Base-by-base conservation (phyloP, 2,329 filamentous ascomycete species). In the Diaporthe vexans region DNA sequence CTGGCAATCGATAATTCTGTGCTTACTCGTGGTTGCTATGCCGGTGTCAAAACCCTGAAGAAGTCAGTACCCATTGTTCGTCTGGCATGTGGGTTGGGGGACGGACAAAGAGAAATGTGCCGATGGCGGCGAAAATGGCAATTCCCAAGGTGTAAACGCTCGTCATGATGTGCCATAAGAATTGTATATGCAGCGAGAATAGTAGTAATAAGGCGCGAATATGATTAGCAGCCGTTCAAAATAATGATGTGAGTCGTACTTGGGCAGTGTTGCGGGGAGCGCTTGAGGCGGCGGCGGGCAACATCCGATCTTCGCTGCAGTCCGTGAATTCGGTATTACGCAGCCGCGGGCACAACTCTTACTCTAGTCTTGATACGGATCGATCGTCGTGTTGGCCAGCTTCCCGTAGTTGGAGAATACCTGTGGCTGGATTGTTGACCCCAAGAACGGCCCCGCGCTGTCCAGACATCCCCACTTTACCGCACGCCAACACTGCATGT, bases 11-110 rank as follows among this genome's bases (percentile, higher is more conserved):
- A 35, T 15, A 13, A 1, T 26, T 1, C 11, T 46, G 2, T 19
- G n/a, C 84, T 81, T 75, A 88, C 85, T 91, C 21, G 89, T 91
- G 17, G 89, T 91, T 6, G 88, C 89, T 72, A 91, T 91, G 37
- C 89, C 89, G 0, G 89, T 90, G 78, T 91, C 89, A 74, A 91
- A 90, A 3, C 89, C 89, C 88, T 89, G 15, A 15, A 43, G 15
- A 4, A 19, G 15, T 76, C 6, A 75, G 51, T 40, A 37, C 19
- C 10, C 0, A 37, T 40, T 10, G 37, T 26, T 35, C 40, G 76
- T 51, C 11, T 15, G 24, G 19, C 21, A 7, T 46, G 35, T 9
- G 59, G 26, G 59, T 19, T 15, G 33, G 29, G 56, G 24, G 9
- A 80, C 87, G 56, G 83, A 88, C 88, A 79, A 89, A 91, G 72